Evolutionary conservation across 805 yeast species (phyloP), one percentile per base, ranked within the genome.

Genomic region (Crinitomyces ghanaensis): DNA sequence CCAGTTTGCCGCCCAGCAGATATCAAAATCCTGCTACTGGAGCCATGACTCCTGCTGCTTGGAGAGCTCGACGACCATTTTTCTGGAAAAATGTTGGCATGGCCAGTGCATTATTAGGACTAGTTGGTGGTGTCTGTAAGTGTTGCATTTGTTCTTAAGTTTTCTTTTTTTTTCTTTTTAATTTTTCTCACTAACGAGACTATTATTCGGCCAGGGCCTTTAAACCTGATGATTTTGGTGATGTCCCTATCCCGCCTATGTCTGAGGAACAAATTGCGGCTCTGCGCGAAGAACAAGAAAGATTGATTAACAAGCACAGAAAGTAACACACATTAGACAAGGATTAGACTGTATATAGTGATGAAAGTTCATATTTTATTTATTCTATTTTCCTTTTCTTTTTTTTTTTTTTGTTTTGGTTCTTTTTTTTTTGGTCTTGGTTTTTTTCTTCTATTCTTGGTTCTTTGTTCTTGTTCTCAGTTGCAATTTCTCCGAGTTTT

Each of bases 181-280:
- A 38, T 35, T 9, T 9, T 9, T n/a, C 7, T 17, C 30, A 6
- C 9, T 6, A 28, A 6, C 14, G 14, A 41, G 46, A 51, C 38
- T 39, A 35, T 31, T 40, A 42, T 28, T 42, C 53, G 28, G 49
- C 54, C 38, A 66, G 49, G 28, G 56, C 46, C 63, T 74, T 59
- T 77, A 93, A 0, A 76, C 72, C 66, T 60, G 70, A 43, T 65
- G 49, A 88, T 43, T 84, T 88, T 54, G 73, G 68, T 29, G 95
- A 86, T 53, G 83, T 88, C 45, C 96, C 96, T 26, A 75, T 88
- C 44, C 98, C 98, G 30, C 96, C 97, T 13, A 67, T 88, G 38
- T 68, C 77, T 25, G 91, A 80, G 40, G 75, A 68, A 34, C 91
- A 84, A 52, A 65, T 88, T 50, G 71, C 69, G 32, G 65, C 72